A percentile compares a stretch with the other conserved stretches of the same genome.
These are phyloP conservation scores for Arabis hirsuta DNA, from an alignment of 345 rosid species.

Conservation along the genomic window DNA sequence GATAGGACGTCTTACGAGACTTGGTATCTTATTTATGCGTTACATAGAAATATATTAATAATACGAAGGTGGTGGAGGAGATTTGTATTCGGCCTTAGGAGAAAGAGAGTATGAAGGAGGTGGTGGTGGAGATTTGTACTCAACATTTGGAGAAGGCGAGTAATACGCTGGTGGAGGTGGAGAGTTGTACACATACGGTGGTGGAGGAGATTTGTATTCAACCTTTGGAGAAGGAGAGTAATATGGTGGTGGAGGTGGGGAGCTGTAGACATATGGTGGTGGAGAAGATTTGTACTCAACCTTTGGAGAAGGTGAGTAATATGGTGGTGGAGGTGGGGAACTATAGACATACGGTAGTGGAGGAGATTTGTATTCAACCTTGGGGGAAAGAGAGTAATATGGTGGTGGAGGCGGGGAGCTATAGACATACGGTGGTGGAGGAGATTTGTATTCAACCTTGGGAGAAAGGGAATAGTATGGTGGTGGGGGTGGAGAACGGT, in stretches of 20 bases:
- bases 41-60: not conserved
- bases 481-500: conserved; percentile 11
- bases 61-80: conserved; percentile 16
- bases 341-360: not conserved
- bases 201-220: conserved; percentile 10
- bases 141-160: conserved; percentile 7
- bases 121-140: conserved; percentile 15
- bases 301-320: not conserved
- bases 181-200: not conserved
- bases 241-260: conserved; percentile 23
- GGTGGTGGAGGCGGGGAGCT: conserved; percentile 1
- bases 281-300: conserved; percentile 2
- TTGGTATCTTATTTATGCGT: conserved; percentile 11
- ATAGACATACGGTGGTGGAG: not conserved
- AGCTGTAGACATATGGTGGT: not conserved
- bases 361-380: not conserved
- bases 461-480: not conserved
- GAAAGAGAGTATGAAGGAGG: conserved; percentile 13
- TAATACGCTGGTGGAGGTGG: conserved; percentile 8
- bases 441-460: not conserved
- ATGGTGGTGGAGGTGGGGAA: not conserved
- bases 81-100: conserved; percentile 4
- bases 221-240: conserved; percentile 24
- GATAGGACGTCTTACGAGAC: not conserved
- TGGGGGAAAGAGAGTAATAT: not conserved